Evolutionary conservation across 1,284 basidiomycete species (phyloP).

Genomic region (Fistulinella cinereoalba): DNA sequence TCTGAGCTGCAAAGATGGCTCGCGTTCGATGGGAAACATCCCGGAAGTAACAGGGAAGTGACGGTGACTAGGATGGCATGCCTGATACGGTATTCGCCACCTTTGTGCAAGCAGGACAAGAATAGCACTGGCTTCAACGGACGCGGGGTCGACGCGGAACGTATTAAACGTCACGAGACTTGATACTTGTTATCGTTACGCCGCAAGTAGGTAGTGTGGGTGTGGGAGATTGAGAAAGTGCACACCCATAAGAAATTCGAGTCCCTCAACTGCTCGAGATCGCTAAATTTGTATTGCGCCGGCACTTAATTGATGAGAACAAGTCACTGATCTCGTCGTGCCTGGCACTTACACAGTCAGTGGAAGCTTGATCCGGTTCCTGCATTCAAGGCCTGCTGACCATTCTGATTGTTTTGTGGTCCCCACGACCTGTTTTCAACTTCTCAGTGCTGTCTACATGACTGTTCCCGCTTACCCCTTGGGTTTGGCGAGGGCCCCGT

Average conservation of each 20-base stretch:
- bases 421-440: neutral
- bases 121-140: conserved; percentile 1
- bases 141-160: conserved; percentile 8
- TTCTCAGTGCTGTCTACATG: neutral
- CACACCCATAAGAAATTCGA: no score
- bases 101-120: neutral
- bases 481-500: neutral
- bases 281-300: no score
- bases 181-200: neutral
- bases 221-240: no score
- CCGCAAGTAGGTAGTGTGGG: neutral
- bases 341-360: no score
- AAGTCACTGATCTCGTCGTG: no score
- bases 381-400: neutral
- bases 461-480: neutral
- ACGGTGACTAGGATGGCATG: neutral
- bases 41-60: no score
- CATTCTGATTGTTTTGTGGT: neutral
- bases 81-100: neutral
- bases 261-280: no score
- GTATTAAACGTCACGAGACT: neutral
- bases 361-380: no score
- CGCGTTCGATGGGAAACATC: neutral
- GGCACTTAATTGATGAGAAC: no score
- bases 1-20: no score